A percentile compares a stretch with the other conserved stretches of the same genome.
Evolutionary conservation across 192 early-diverging fungal species (phyloP).

Genomic region (Coemansia javaensis): DNA sequence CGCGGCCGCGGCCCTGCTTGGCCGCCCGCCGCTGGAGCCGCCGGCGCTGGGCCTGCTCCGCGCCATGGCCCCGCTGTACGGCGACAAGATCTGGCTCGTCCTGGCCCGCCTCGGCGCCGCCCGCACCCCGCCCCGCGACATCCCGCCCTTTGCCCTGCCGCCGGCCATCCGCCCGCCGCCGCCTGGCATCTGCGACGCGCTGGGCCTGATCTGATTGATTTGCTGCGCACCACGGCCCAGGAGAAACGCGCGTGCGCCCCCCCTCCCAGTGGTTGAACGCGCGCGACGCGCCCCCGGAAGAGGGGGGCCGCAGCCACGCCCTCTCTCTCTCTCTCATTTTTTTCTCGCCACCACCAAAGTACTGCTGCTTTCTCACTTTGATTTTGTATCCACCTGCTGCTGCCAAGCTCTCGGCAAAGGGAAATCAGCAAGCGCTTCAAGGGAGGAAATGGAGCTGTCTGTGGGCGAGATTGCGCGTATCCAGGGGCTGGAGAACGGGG

Average conservation of each 20-base stretch:
- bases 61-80: slow-evolving; percentile 31
- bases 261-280: too few species aligned
- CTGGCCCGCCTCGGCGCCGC: slow-evolving; percentile 17
- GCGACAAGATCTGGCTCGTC: slow-evolving; percentile 41
- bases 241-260: not conserved
- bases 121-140: not conserved
- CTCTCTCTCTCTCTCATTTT: too few species aligned
- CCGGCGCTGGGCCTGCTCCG: slow-evolving; percentile 13
- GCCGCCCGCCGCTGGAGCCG: not conserved
- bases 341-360: too few species aligned
- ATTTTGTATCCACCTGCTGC: too few species aligned
- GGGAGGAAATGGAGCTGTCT: slow-evolving; percentile 16
- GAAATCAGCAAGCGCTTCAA: too few species aligned
- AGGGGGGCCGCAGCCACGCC: too few species aligned
- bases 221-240: slow-evolving; percentile 1
- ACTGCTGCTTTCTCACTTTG: too few species aligned
- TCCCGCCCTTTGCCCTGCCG: slow-evolving; percentile 5
- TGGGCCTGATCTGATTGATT: slow-evolving; percentile 6
- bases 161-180: not conserved
- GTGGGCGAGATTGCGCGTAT: slow-evolving; percentile 34
- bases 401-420: too few species aligned
- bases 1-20: slow-evolving; percentile 12
- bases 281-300: too few species aligned
- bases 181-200: slow-evolving; percentile 12
- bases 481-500: slow-evolving; percentile 10